Percentiles rank a stretch among this genome's conserved stretches.
phyloP scores from a whole-genome alignment of 805 yeast species.

The Scheffersomyces coipomensis region DNA sequence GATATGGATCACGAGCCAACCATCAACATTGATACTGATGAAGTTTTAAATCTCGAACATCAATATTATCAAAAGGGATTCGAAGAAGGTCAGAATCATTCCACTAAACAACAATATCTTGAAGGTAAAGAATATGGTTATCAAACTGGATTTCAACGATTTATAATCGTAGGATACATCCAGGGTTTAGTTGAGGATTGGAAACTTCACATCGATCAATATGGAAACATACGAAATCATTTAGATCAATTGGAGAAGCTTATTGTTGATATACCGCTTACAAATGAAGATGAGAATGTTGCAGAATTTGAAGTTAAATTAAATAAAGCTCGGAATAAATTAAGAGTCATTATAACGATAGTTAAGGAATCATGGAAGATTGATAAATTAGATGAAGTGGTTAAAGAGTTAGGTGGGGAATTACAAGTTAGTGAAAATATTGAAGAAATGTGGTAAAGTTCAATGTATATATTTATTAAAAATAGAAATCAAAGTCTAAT shows the following conservation, averaged over 20 bases:
- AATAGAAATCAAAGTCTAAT: slow-evolving; percentile 41
- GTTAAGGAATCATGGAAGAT: slow-evolving; percentile 29
- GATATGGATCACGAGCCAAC: slow-evolving; percentile 23
- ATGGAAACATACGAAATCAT: slow-evolving; percentile 15
- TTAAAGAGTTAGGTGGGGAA: slow-evolving; percentile 37
- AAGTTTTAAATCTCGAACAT: slow-evolving; percentile 58
- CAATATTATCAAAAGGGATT: slow-evolving; percentile 66
- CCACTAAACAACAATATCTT: slow-evolving; percentile 53
- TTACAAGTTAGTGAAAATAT: slow-evolving; percentile 34
- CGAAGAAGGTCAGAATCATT: slow-evolving; percentile 65
- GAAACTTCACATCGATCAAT: slow-evolving; percentile 17
- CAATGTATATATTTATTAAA: slow-evolving; percentile 5
- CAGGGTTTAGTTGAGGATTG: slow-evolving; percentile 47
- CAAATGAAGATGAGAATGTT: slow-evolving; percentile 57
- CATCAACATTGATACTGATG: slow-evolving; percentile 43
- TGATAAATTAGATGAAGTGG: slow-evolving; percentile 25
- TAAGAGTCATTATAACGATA: slow-evolving; percentile 47
- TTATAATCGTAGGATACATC: slow-evolving; percentile 67
- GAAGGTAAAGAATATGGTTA: slow-evolving; percentile 88
- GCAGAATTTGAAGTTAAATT: slow-evolving; percentile 52
- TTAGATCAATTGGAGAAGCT: slow-evolving; percentile 28
- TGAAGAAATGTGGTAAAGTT: slow-evolving; percentile 42
- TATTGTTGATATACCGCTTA: slow-evolving; percentile 14
- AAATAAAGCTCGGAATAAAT: slow-evolving; percentile 58
- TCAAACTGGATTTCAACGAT: slow-evolving; percentile 74